Percentiles rank a stretch among this genome's conserved stretches.
These are phyloP conservation scores for Plasmodium berghei DNA, from an alignment of 169 alveolate species.

Conservation along the genomic window DNA sequence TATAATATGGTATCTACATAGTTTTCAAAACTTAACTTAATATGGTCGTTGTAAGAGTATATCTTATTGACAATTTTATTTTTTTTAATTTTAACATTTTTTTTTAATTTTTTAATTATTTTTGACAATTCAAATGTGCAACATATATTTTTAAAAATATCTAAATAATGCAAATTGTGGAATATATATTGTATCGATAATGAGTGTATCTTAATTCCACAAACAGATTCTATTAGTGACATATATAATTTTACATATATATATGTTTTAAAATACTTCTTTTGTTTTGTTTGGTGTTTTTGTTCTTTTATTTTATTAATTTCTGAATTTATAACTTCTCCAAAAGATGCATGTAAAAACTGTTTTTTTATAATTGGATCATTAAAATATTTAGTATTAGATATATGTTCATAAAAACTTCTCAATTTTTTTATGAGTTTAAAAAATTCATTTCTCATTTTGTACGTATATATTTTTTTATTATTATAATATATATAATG, in stretches of 20 bases:
- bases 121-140: conserved; percentile 30
- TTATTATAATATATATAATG: conserved; percentile 28
- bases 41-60: conserved; percentile 34
- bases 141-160: conserved; percentile 28
- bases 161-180: conserved; percentile 22
- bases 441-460: conserved; percentile 65
- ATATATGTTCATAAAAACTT: conserved; percentile 27
- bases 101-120: conserved; percentile 31
- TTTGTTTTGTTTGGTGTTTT: background rate
- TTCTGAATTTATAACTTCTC: conserved; percentile 24
- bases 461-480: conserved; percentile 32
- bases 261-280: background rate
- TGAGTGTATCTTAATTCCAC: conserved; percentile 24
- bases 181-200: conserved; percentile 57
- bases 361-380: background rate
- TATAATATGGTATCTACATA: conserved; percentile 16
- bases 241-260: conserved; percentile 22
- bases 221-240: conserved; percentile 16
- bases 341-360: conserved; percentile 12
- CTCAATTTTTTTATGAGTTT: conserved; percentile 29
- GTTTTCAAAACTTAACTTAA: conserved; percentile 34
- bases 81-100: conserved; percentile 23
- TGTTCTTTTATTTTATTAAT: conserved; percentile 28
- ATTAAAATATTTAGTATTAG: background rate
- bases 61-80: conserved; percentile 74